These are phyloP conservation scores for Tricholoma saponaceum DNA, from an alignment of 768 basidiomycete genomes.

Conservation along the genomic window DNA sequence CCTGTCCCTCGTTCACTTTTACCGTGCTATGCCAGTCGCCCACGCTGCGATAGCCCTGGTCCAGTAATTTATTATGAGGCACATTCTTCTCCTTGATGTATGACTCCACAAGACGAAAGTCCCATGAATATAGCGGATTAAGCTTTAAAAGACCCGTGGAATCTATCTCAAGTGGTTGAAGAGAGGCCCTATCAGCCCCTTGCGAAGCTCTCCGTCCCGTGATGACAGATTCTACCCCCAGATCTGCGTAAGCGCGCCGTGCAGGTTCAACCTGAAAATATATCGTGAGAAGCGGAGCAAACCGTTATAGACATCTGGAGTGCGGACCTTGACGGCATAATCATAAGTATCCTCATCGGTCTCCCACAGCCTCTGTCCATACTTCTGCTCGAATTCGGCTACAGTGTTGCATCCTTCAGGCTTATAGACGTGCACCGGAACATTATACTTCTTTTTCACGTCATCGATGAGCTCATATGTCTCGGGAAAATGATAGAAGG, in stretches of 20 bases:
- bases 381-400: constrained; percentile 72
- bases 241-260: constrained; percentile 75
- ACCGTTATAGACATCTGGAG: background rate
- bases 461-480: constrained; percentile 86
- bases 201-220: constrained; percentile 95
- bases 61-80: constrained; percentile 83
- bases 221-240: constrained; percentile 82
- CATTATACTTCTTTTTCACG: constrained; percentile 73
- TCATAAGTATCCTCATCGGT: constrained; percentile 86
- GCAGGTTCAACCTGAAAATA: constrained; percentile 82
- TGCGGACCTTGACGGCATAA: constrained; percentile 80
- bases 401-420: constrained; percentile 68
- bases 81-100: constrained; percentile 81
- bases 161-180: constrained; percentile 89
- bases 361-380: constrained; percentile 86
- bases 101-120: constrained; percentile 76
- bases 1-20: constrained; percentile 63
- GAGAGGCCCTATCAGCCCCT: constrained; percentile 79
- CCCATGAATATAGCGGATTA: constrained; percentile 91
- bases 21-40: constrained; percentile 97
- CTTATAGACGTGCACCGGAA: constrained; percentile 71
- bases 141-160: constrained; percentile 87
- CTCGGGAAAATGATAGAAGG: constrained; percentile 92
- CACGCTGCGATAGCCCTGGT: constrained; percentile 90
- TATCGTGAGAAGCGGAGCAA: background rate